These are phyloP conservation scores for Paecilomyces fulvus DNA, from an alignment of 2,329 filamentous ascomycete species.

Conservation along the genomic window DNA sequence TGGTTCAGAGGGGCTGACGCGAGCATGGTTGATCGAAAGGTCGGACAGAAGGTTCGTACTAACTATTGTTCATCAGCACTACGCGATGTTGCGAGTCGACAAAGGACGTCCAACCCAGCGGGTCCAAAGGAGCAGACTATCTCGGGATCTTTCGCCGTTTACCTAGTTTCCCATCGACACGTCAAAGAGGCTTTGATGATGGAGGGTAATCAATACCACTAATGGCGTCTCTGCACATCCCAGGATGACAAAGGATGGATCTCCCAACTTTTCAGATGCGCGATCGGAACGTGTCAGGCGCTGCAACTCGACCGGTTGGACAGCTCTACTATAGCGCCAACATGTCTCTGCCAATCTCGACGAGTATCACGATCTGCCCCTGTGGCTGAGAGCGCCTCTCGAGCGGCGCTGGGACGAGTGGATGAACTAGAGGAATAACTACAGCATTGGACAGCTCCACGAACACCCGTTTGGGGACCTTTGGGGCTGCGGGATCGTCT, in stretches of 20 bases:
- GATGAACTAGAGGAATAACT: neutral
- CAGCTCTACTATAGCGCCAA: neutral
- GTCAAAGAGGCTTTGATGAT: neutral
- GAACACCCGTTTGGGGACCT: neutral
- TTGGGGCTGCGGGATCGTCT: neutral
- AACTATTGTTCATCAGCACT: neutral
- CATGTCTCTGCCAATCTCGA: neutral
- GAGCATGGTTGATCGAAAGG: neutral
- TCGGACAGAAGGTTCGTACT: neutral
- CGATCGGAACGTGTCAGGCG: neutral
- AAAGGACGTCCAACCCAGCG: neutral
- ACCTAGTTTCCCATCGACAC: neutral
- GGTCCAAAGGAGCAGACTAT: neutral
- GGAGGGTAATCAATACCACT: neutral
- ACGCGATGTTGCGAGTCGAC: neutral
- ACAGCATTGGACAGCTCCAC: neutral
- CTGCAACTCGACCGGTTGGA: neutral
- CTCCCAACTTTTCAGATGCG: neutral
- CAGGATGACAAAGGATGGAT: neutral
- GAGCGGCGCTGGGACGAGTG: neutral
- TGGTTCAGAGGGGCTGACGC: neutral
- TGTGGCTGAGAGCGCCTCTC: neutral
- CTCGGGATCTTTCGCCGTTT: neutral
- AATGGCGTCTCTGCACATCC: neutral
- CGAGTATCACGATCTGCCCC: neutral